Evolutionary conservation across 306 rosid genomes (phyloP).

Genomic region (Arachis stenosperma): DNA sequence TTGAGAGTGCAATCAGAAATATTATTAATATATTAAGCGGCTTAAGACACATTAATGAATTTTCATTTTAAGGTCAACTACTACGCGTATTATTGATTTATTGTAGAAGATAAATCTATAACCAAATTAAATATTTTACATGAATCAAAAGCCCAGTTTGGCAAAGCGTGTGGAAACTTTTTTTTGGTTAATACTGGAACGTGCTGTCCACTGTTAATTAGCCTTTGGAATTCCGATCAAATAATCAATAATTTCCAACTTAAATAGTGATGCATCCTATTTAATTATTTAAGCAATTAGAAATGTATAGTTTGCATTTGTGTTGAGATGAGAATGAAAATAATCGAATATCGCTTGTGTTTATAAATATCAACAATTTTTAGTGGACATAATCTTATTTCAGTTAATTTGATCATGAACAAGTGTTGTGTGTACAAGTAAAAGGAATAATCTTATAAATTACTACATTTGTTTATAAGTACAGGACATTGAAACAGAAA

Average conservation of each 20-base stretch:
- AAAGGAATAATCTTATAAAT: neutral
- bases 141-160: neutral
- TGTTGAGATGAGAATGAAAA: neutral
- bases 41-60: neutral
- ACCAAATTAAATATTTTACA: no score
- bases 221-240: neutral
- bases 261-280: neutral
- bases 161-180: conserved; percentile 30
- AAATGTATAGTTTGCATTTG: neutral
- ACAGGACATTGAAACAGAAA: no score
- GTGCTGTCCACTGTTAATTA: conserved; percentile 36
- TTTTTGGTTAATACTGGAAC: neutral
- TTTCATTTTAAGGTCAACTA: neutral
- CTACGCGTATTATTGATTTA: neutral
- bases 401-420: neutral
- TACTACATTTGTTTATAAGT: no score
- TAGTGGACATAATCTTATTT: neutral
- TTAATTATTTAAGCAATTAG: neutral
- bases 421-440: neutral
- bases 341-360: neutral
- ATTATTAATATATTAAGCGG: neutral
- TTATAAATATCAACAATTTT: neutral
- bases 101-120: neutral
- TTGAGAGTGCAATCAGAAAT: neutral
- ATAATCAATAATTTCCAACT: neutral